Base-by-base conservation (phyloP, 257 asterid genomes). In the Verbascum thapsus region DNA sequence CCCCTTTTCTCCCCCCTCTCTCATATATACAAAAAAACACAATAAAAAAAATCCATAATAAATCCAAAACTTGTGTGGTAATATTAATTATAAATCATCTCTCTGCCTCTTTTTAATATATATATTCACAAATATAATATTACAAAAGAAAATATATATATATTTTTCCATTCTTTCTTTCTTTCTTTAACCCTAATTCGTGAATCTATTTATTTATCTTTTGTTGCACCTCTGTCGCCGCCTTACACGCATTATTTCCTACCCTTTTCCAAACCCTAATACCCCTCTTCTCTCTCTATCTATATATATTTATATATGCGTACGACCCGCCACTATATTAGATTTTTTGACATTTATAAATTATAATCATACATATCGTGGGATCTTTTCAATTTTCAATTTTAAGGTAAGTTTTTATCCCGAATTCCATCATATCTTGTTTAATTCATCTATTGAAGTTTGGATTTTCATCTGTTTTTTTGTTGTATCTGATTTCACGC, bases 261-360 rank as follows among this genome's bases (percentile, higher is more conserved):
- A n/a, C 10, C 45, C 56, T 39, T 13, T 22, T 54, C 23, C 53
- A 54, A 45, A 53, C 66, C 73, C 70, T 23, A 52, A 45, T 6
- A 38, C 73, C 41, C 60, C 38, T 20, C 22, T 60, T 22, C n/a
- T 23, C 19, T 67, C 52, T 35, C 47, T 61, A 4, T 39, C 2
- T 8, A 19, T 40, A 38, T 17, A 41, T 41, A 20, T 8, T 34
- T 13, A 9, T 17, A 3, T 47, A 18, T 23, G 12, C 6, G 30
- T 50, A 15, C 15, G 22, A 32, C 17, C 51, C 55, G 37, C 10
- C 15, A 20, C 7, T 32, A 34, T 57, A 5, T 34, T n/a, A n/a
- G n/a, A n/a, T n/a, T n/a, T n/a, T 15, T 55, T 18, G 35, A 7
- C 22, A 19, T n/a, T 40, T 22, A 52, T 32, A 13, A 16, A 26